Base-by-base conservation (phyloP, 2,329 filamentous ascomycete species). In the Diaporthe sp. region DNA sequence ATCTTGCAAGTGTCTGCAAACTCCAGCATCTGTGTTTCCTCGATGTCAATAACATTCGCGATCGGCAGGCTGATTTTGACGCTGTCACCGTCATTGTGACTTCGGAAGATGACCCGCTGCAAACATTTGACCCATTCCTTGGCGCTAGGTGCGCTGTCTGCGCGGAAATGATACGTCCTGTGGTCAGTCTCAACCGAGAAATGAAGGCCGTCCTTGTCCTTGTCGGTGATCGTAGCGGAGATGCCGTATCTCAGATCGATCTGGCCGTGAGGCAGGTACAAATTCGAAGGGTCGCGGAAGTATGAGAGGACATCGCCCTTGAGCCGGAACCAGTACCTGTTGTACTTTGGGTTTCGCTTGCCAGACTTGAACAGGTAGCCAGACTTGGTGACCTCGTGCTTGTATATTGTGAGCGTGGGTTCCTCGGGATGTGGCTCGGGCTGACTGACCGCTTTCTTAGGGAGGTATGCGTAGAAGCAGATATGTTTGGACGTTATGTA, bases 381-480 rank as follows among this genome's bases (percentile, higher is more conserved):
- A 1, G 95, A 96, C 83, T 98, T 98, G 77, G 92, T 90, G 25
- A 94, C 89, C 71, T 92, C 88, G 78, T 94, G 91, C 89, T 94
- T 81, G 56, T 73, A 76, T n/a, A 75, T 15, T 73, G 75, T 76
- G 27, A 59, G n/a, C 25, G 37, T 71, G 10, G 27, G 30, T 22
- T 47, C 30, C 30, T 63, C 74, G 35, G 32, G 58, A n/a, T 55
- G 25, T 35, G 35, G 25, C 25, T 56, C 72, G 55, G 51, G 61
- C 32, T 53, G 35, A 80, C 92, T 83, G 87, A 94, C 93, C 69
- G 93, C 91, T 87, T 97, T 98, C 86, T 96, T 97, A 9, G 95
- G 95, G n/a, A 98, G 89, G 81, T 98, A 98, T 51, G 97, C 95
- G 81, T 98, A 98, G 82, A 98, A 99, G 84, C 96, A 98, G 75